Percentiles rank a stretch among this genome's conserved stretches.
These are phyloP conservation scores for Orbilia quercus DNA, from an alignment of 2,329 filamentous ascomycete genomes.

Conservation along the genomic window DNA sequence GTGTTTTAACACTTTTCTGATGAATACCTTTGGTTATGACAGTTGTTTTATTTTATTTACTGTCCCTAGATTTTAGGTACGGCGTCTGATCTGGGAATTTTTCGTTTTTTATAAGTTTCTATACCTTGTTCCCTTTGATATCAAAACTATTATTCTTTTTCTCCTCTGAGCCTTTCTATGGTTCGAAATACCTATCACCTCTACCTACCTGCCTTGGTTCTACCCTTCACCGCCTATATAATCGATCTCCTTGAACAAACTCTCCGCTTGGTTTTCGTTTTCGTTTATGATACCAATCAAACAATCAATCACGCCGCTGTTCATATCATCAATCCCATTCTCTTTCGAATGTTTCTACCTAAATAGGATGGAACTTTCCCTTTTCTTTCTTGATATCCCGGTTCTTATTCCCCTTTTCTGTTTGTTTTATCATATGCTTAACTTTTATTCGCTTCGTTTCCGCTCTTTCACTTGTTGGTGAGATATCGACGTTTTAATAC, in stretches of 20 bases:
- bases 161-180: neutral
- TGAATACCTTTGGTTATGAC: slow-evolving; percentile 17
- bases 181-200: too few species aligned
- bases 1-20: neutral
- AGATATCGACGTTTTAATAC: neutral
- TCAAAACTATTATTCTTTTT: neutral
- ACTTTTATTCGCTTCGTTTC: neutral
- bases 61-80: slow-evolving; percentile 32
- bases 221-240: too few species aligned
- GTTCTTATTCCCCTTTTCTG: neutral
- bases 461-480: neutral
- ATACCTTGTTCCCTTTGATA: neutral
- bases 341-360: neutral
- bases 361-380: neutral
- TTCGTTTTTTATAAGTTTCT: slow-evolving; percentile 3
- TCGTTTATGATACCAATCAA: slow-evolving; percentile 16
- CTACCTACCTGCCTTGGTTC: too few species aligned
- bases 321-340: neutral
- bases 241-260: too few species aligned
- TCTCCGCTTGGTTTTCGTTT: neutral
- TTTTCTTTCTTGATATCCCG: neutral
- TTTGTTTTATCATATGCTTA: neutral
- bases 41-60: neutral
- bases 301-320: neutral
- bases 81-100: slow-evolving; percentile 38